Evolutionary conservation across 2,329 filamentous ascomycete genomes (phyloP).

Genomic region (Rosellinia necatrix): DNA sequence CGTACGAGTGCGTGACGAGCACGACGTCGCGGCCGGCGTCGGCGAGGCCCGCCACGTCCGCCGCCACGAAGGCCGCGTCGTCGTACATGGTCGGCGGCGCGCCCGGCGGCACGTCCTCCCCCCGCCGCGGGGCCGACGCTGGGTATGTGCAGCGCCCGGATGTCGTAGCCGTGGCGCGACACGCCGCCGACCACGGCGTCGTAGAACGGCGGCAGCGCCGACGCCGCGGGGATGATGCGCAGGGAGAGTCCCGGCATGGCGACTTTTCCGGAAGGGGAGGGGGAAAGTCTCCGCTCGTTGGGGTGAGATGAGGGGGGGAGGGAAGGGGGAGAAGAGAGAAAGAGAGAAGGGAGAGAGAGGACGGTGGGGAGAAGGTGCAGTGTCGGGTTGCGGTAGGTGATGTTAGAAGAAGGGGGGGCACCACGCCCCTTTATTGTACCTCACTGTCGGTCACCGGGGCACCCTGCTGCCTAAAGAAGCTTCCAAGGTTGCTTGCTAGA

Average conservation of each 20-base stretch:
- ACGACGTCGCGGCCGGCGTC: conserved; percentile 29
- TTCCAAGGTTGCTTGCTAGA: no score
- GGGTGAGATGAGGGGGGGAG: no score
- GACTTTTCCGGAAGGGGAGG: not conserved
- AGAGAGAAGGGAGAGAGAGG: no score
- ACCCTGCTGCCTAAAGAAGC: no score
- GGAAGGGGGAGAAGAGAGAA: no score
- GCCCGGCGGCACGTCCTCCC: conserved; percentile 8
- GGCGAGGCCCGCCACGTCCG: conserved; percentile 42
- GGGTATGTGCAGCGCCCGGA: conserved; percentile 24
- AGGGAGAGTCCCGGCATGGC: conserved; percentile 18
- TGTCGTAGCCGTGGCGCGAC: conserved; percentile 13
- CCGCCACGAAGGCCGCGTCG: conserved; percentile 40
- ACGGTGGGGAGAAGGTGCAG: no score
- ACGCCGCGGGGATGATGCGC: conserved; percentile 20
- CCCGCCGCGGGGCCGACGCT: conserved; percentile 16
- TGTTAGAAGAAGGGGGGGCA: no score
- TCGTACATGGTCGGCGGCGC: conserved; percentile 37
- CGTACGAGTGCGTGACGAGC: conserved; percentile 30
- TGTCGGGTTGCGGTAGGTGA: no score
- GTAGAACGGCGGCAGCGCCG: conserved; percentile 18
- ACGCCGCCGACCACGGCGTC: conserved; percentile 17
- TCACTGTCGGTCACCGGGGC: no score
- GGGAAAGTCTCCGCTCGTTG: no score
- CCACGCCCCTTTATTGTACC: no score